Evolutionary conservation across 129 eudicot species (phyloP).

Genomic region (Centrapalus pauciflorus): DNA sequence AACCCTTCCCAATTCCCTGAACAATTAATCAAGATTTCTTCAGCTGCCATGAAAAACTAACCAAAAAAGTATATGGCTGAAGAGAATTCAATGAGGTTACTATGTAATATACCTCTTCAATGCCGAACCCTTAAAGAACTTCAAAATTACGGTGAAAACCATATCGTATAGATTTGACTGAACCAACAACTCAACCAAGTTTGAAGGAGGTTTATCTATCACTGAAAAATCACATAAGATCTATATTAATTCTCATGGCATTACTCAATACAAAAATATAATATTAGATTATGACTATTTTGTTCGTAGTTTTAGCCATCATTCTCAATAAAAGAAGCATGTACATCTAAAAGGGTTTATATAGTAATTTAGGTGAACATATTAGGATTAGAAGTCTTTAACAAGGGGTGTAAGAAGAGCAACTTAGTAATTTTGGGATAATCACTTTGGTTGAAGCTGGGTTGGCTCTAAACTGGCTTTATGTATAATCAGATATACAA

Average conservation of each 20-base stretch:
- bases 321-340: neutral
- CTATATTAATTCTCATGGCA: neutral
- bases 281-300: neutral
- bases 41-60: conserved; percentile 1
- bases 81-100: neutral
- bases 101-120: conserved; percentile 53
- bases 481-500: too few relatives aligned
- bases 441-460: too few relatives aligned
- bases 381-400: too few relatives aligned
- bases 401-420: too few relatives aligned
- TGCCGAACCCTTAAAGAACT: conserved; percentile 81
- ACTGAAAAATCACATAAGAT: conserved; percentile 37
- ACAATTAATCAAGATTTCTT: neutral
- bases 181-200: conserved; percentile 76
- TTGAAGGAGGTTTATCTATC: conserved; percentile 47
- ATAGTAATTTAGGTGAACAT: too few relatives aligned
- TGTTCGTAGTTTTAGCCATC: too few relatives aligned
- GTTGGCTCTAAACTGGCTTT: too few relatives aligned
- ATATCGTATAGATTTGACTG: conserved; percentile 77
- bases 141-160: conserved; percentile 86
- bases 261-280: neutral
- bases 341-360: too few relatives aligned
- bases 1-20: conserved; percentile 87
- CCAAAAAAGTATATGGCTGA: neutral
- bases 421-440: too few relatives aligned